phyloP scores from a whole-genome alignment of 345 rosid species.

The Salix suchowensis region DNA sequence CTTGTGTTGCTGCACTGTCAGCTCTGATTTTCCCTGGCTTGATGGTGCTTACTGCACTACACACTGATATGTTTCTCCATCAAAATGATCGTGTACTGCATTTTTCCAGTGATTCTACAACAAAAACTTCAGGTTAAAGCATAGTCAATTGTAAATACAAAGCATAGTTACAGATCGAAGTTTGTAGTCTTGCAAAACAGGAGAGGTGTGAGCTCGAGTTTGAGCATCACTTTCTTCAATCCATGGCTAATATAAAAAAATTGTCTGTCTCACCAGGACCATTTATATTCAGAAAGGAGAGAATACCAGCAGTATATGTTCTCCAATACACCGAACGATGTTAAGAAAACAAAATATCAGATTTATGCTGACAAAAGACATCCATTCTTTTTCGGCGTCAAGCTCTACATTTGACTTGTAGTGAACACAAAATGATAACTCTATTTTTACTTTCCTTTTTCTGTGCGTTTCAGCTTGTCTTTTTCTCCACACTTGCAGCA shows the following conservation, averaged over 20 bases:
- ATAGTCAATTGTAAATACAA: background rate
- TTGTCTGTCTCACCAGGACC: background rate
- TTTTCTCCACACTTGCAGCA: slow-evolving; percentile 7
- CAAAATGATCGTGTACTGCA: slow-evolving; percentile 31
- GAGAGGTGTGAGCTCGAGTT: background rate
- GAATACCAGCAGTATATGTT: background rate
- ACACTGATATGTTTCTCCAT: slow-evolving; percentile 22
- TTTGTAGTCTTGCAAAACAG: background rate
- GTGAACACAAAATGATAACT: background rate
- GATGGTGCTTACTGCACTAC: slow-evolving; percentile 45
- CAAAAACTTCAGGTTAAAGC: slow-evolving; percentile 1
- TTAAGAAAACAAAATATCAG: background rate
- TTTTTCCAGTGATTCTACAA: slow-evolving; percentile 20
- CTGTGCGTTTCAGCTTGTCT: background rate
- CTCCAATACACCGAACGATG: background rate
- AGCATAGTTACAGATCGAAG: background rate
- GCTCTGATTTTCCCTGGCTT: slow-evolving; percentile 45
- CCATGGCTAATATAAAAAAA: background rate
- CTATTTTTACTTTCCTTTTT: background rate
- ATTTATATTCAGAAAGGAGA: background rate
- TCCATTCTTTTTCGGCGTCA: slow-evolving; percentile 13
- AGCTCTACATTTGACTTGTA: slow-evolving; percentile 3
- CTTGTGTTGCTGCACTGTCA: slow-evolving; percentile 40
- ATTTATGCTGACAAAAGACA: slow-evolving; percentile 12
- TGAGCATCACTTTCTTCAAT: background rate